phyloP scores from a whole-genome alignment of 2,329 filamentous ascomycete genomes.

The Metarhizium guizhouense region DNA sequence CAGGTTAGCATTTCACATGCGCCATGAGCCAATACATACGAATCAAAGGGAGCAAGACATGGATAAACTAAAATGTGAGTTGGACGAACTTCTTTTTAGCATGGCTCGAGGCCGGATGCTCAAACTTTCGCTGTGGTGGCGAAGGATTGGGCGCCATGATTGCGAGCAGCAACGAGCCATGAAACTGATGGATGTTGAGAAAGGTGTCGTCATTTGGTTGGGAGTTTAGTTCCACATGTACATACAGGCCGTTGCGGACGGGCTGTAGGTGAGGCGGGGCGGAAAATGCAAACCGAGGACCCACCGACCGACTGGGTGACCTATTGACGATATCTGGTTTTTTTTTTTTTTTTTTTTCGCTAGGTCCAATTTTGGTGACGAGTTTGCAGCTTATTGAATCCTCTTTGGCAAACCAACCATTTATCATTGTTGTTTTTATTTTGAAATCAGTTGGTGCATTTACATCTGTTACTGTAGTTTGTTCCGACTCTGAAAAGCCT shows the following conservation, averaged over 20 bases:
- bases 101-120: slow-evolving; percentile 40
- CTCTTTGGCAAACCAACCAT: background rate
- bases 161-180: slow-evolving; percentile 5
- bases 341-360: background rate
- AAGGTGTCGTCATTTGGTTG: slow-evolving; percentile 8
- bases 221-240: slow-evolving; percentile 9
- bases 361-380: background rate
- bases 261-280: background rate
- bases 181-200: slow-evolving; percentile 12
- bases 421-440: background rate
- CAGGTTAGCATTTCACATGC: background rate
- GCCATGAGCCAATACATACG: background rate
- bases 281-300: background rate
- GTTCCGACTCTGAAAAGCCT: background rate
- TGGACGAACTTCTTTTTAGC: slow-evolving; percentile 39
- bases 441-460: background rate
- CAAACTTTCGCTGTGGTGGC: slow-evolving; percentile 26
- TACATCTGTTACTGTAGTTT: background rate
- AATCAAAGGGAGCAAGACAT: too few relatives aligned
- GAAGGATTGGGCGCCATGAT: slow-evolving; percentile 31
- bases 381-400: background rate
- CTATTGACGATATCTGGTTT: background rate
- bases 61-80: slow-evolving; percentile 3
- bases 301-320: background rate
- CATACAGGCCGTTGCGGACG: background rate